These are phyloP conservation scores for Umbilicus rupestris DNA, from an alignment of 164 flowering plant genomes.

Conservation along the genomic window DNA sequence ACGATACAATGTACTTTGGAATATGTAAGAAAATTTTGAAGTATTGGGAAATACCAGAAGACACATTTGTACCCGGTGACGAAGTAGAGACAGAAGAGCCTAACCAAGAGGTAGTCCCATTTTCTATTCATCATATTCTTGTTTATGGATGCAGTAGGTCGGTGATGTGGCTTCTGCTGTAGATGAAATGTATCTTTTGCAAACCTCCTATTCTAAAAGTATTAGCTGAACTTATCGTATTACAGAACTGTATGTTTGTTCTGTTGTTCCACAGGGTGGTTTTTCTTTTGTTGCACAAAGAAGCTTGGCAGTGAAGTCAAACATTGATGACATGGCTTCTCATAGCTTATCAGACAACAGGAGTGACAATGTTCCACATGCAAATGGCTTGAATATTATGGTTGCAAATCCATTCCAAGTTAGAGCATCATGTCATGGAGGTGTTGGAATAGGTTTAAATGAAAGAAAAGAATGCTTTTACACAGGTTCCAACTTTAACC, in stretches of 20 bases:
- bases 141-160: neutral
- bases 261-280: neutral
- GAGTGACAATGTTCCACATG: neutral
- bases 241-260: neutral
- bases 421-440: slow-evolving; percentile 15
- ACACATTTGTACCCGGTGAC: slow-evolving; percentile 16
- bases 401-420: slow-evolving; percentile 9
- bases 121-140: slow-evolving; percentile 13
- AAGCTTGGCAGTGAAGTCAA: neutral
- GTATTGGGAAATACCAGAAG: slow-evolving; percentile 56
- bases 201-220: neutral
- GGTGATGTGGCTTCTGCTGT: neutral
- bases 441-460: slow-evolving; percentile 17
- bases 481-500: slow-evolving; percentile 50
- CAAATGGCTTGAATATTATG: neutral
- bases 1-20: slow-evolving; percentile 34
- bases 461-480: slow-evolving; percentile 18
- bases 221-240: neutral
- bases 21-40: slow-evolving; percentile 54
- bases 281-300: neutral
- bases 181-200: neutral
- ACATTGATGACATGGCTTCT: neutral
- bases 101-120: slow-evolving; percentile 19
- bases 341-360: neutral
- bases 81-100: slow-evolving; percentile 12